Base-by-base conservation (phyloP, 2,329 filamentous ascomycete genomes). In the Lasiodiplodia sp. region DNA sequence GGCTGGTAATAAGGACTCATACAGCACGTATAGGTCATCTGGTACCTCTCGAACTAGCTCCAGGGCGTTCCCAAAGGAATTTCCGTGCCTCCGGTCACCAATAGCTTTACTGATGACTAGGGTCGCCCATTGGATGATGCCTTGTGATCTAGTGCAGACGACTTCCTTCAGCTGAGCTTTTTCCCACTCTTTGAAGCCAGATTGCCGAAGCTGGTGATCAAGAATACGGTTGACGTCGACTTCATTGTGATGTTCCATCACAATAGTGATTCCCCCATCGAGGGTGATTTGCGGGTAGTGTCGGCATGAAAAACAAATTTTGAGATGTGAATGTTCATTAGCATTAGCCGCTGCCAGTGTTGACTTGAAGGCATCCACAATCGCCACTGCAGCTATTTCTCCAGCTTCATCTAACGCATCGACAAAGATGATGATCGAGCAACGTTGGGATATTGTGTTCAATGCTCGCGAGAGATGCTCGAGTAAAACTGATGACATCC, bases 351-450 rank as follows among this genome's bases (percentile, higher is more conserved):
- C 25, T 40, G 34, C 44, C 44, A 47, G 4, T 10, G 25, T 1
- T 6, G 21, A 12, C 21, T 57, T 25, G 21, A 40, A 57, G 11
- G 37, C 12, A 7, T 57, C 18, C 16, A 16, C 21, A 2, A 37
- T 21, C 31, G 31, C 31, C 8, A 34, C 1, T 5, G 37, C 31
- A 38, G 2, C 55, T 34, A 1, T 10, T 18, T 57, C 34, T 3
- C 55, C 55, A 16, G 55, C 55, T n/a, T 57, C 55, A 10, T 57
- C 55, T 4, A 57, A 12, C 2, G 55, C 55, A 16, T 57, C 55
- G 5, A 57, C 55, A 8, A 57, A 12, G 2, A 57, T 40, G 18
- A n/a, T 11, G 34, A 57, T 8, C 0, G 55, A 38, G 10, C 2
- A 10, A 1, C 16, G 34, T 10, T 4, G 21, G n/a, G 10, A 57